Base-by-base conservation (phyloP, 2,329 filamentous ascomycete genomes). In the Lanzia echinophila region DNA sequence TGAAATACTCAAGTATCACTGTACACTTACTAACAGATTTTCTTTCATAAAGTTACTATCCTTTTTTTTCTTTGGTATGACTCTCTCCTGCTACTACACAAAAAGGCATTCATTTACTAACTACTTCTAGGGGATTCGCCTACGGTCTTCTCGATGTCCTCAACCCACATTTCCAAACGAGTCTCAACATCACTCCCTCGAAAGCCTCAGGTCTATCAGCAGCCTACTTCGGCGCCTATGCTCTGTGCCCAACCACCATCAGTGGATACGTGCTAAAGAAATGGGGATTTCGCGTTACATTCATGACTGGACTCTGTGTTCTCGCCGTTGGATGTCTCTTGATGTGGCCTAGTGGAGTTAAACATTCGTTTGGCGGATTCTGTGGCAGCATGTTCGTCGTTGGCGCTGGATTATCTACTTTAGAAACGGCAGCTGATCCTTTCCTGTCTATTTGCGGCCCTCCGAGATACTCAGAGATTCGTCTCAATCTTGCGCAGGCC, bases 361-460 rank as follows among this genome's bases (percentile, higher is more conserved):
- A 79, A 60, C 70, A 77, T 53, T 87, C 82, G 15, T 91, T 90
- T 64, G 81, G 77, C 24, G 88, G 87, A 8, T 91, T 90, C 71
- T 89, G 86, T 63, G 80, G 79, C 34, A 79, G 75, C 61, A 82
- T 88, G 61, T 88, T 90, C 69, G 79, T 90, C 58, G 85, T 90
- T 55, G 87, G 86, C 31, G 84, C 83, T 54, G 87, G 86, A 5
- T 75, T 90, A 0, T 83, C 83, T 1, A 86, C 86, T 0, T 79
- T 91, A 17, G 87, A 91, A 70, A 89, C 87, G 0, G 84, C 86
- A 1, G 87, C 87, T 6, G 88, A 91, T 68, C 85, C 87, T 13
- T 62, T 68, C 56, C 57, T 64, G 41, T 53, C 59, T 68, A 76
- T 81, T 44, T 83, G 80, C 65, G 82, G 82, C 46, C 87, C 87